Percentiles rank a stretch among this genome's conserved stretches.
Evolutionary conservation across 2,329 filamentous ascomycete genomes (phyloP).

Genomic region (Lecanicillium sp.): DNA sequence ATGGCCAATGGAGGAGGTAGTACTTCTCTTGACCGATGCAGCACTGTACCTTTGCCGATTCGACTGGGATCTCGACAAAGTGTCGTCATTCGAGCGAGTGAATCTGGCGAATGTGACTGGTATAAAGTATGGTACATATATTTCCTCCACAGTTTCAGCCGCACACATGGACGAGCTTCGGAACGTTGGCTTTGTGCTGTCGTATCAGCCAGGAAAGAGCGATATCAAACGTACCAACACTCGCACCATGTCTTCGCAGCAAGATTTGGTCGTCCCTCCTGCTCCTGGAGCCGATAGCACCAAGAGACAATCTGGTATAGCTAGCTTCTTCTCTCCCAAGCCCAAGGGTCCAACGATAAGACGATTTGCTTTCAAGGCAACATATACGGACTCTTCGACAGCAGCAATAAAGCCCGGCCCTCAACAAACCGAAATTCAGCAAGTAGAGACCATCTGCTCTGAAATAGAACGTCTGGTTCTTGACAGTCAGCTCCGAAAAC

Average conservation of each 20-base stretch:
- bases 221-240: slow-evolving; percentile 80
- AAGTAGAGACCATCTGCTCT: slow-evolving; percentile 60
- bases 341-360: slow-evolving; percentile 29
- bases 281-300: slow-evolving; percentile 17
- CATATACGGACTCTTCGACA: slow-evolving; percentile 48
- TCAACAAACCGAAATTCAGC: slow-evolving; percentile 47
- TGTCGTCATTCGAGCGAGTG: slow-evolving; percentile 84
- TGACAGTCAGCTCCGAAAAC: slow-evolving; percentile 36
- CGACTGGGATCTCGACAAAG: slow-evolving; percentile 93
- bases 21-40: slow-evolving; percentile 77
- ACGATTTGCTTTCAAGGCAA: slow-evolving; percentile 50
- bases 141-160: slow-evolving; percentile 78
- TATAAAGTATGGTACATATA: slow-evolving; percentile 78
- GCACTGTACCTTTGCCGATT: slow-evolving; percentile 87
- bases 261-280: slow-evolving; percentile 20
- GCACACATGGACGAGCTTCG: slow-evolving; percentile 69
- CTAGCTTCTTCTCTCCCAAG: slow-evolving; percentile 37
- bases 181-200: slow-evolving; percentile 79
- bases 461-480: slow-evolving; percentile 68
- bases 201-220: slow-evolving; percentile 64
- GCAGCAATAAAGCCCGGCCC: slow-evolving; percentile 44
- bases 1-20: slow-evolving; percentile 77
- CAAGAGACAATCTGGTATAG: slow-evolving; percentile 30
- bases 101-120: slow-evolving; percentile 66
- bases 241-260: slow-evolving; percentile 60